Evolutionary conservation across 768 basidiomycete genomes (phyloP).

Genomic region (Serendipita indica): DNA sequence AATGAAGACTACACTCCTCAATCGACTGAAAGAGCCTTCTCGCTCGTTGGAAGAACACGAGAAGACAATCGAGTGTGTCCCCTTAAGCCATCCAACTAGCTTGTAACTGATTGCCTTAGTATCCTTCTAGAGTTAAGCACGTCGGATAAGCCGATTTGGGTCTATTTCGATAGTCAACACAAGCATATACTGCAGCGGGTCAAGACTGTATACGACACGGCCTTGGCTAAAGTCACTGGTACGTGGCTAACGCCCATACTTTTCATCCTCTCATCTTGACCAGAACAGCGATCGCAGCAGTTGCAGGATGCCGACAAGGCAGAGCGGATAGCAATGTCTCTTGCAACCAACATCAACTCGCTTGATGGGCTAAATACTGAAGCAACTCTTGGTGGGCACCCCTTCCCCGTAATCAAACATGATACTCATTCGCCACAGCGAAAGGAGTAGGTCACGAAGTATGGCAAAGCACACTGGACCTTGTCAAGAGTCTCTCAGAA

Average conservation of each 20-base stretch:
- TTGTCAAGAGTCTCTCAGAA: conserved; percentile 83
- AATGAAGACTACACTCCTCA: conserved; percentile 63
- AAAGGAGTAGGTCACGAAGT: conserved; percentile 56
- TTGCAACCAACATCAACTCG: conserved; percentile 44
- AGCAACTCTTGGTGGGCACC: conserved; percentile 36
- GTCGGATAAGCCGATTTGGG: conserved; percentile 86
- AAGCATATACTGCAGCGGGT: conserved; percentile 68
- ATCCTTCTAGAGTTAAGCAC: conserved; percentile 77
- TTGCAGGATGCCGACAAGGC: conserved; percentile 34
- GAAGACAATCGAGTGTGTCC: conserved; percentile 80
- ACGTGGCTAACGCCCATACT: conserved; percentile 18
- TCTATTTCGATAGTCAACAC: conserved; percentile 89
- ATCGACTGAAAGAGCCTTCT: conserved; percentile 65
- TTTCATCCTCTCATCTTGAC: not conserved
- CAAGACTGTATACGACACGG: conserved; percentile 42
- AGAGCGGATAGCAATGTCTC: conserved; percentile 35
- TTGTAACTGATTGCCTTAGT: conserved; percentile 27
- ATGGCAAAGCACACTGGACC: conserved; percentile 64
- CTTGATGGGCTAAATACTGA: conserved; percentile 55
- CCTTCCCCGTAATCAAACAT: not conserved
- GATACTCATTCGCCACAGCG: conserved; percentile 28
- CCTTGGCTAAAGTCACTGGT: conserved; percentile 39
- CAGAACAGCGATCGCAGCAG: conserved; percentile 7
- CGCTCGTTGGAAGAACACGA: conserved; percentile 87
- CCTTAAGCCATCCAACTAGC: not conserved